phyloP scores from a whole-genome alignment of 306 rosid genomes.

The Quercus ilex region DNA sequence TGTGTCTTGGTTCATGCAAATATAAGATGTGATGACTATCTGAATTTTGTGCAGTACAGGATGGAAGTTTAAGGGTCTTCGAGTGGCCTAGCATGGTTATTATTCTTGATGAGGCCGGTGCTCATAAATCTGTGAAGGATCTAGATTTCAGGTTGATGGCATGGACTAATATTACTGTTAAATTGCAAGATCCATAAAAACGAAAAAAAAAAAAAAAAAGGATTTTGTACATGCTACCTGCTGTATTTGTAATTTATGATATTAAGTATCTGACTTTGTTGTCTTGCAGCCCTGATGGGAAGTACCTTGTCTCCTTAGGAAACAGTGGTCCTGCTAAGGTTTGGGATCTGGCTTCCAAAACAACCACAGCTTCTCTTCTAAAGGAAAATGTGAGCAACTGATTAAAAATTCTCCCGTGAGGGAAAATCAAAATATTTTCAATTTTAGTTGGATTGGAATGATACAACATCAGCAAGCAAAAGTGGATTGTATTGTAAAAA shows the following conservation, averaged over 20 bases:
- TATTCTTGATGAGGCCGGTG: conserved; percentile 50
- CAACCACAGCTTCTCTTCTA: conserved; percentile 44
- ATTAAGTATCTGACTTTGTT: conserved; percentile 27
- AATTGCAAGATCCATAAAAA: conserved; percentile 7
- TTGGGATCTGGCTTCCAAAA: conserved; percentile 75
- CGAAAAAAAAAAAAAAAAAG: too few species aligned
- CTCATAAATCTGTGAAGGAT: conserved; percentile 72
- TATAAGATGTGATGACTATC: conserved; percentile 33
- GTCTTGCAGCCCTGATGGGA: conserved; percentile 75
- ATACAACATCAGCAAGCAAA: neutral
- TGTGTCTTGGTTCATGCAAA: neutral
- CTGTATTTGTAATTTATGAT: conserved; percentile 14
- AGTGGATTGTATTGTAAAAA: neutral
- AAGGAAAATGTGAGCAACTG: conserved; percentile 63
- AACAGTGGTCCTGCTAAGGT: conserved; percentile 81
- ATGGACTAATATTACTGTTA: conserved; percentile 12
- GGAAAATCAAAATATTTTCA: neutral
- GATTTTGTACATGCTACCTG: neutral
- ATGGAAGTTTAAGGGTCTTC: conserved; percentile 80
- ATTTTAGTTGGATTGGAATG: conserved; percentile 1
- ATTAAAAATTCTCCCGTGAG: conserved; percentile 11
- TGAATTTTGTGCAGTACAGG: conserved; percentile 77
- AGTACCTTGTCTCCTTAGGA: conserved; percentile 74
- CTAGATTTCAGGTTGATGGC: conserved; percentile 75
- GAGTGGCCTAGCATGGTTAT: conserved; percentile 92